Evolutionary conservation across 2,329 filamentous ascomycete species (phyloP).

Genomic region (Dothideomycetidae sp.): DNA sequence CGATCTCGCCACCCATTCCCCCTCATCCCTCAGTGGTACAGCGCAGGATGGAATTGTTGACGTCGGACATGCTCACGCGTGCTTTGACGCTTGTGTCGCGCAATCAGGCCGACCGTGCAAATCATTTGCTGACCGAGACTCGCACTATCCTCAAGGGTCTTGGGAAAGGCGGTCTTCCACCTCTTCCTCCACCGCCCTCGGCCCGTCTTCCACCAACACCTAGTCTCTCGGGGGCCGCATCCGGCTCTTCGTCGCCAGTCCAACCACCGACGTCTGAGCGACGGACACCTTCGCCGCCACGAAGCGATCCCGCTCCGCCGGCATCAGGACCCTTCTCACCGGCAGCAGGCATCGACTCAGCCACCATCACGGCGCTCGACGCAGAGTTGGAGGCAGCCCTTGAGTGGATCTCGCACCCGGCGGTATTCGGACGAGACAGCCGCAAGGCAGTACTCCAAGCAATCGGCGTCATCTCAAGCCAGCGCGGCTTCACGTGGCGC

Average conservation of each 20-base stretch:
- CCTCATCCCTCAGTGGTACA: constrained; percentile 93
- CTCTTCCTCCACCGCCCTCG: constrained; percentile 52
- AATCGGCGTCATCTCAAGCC: constrained; percentile 90
- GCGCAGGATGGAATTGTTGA: constrained; percentile 90
- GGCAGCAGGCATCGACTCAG: constrained; percentile 62
- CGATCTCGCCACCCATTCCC: constrained; percentile 65
- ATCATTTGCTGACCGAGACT: constrained; percentile 85
- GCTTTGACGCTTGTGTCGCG: constrained; percentile 81
- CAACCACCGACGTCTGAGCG: constrained; percentile 13
- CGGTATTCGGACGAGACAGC: constrained; percentile 84
- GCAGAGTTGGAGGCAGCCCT: constrained; percentile 77
- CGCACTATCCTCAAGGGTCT: constrained; percentile 90
- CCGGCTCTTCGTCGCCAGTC: constrained; percentile 13
- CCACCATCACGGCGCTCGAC: constrained; percentile 74
- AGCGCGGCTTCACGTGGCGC: constrained; percentile 85
- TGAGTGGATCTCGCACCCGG: constrained; percentile 96
- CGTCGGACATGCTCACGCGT: constrained; percentile 92
- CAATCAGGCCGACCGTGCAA: constrained; percentile 83
- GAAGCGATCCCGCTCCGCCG: constrained; percentile 22
- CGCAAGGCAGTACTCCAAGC: constrained; percentile 92
- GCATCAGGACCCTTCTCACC: constrained; percentile 40
- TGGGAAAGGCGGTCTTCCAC: constrained; percentile 85
- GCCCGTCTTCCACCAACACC: constrained; percentile 26
- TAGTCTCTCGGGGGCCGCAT: constrained; percentile 12
- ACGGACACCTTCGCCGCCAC: constrained; percentile 28